Base-by-base conservation (phyloP, 164 flowering plant genomes). In the Akebia trifoliata region DNA sequence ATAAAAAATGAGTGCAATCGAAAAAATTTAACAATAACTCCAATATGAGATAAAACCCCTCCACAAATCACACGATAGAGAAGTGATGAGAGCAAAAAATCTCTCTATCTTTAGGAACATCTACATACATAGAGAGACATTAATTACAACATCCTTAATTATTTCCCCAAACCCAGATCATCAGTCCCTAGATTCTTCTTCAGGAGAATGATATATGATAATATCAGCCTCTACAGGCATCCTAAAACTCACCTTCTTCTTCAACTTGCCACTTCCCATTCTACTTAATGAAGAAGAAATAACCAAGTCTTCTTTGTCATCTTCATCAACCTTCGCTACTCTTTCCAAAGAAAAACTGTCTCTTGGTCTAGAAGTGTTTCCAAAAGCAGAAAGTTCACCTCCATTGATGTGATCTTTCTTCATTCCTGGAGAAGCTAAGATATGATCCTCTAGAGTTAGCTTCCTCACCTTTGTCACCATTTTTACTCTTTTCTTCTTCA, bases 221-320 rank as follows among this genome's bases (percentile, higher is more conserved):
- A 72, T 50, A 60, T 76, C 78, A 74, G 69, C 62, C 49, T 64
- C 76, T 25, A 69, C 69, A 22, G 78, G 78, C 48, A 66, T 12
- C 57, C 60, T 71, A 63, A 79, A 74, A n/a, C 65, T 74, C 54
- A 79, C 78, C 49, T 42, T 74, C 68, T 74, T 74, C 48, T 64
- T 68, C n/a, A 29, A 0, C 62, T 76, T 79, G 48, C 38, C 60
- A 60, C 70, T 67, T 62, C 51, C 56, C 67, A 71, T 76, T 55
- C 53, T 62, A 3, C 59, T 40, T 5, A 42, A 42, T 38, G 68
- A 59, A 61, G 69, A 63, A 63, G 56, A 29, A 53, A 37, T 36
- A 17, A 2, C 28, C 2, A 12, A 2, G 6, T 38, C 22, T 50
- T 38, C 42, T 20, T 29, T 47, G 15, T 32, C 37, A 7, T 1